Base-by-base conservation (phyloP, 2,329 filamentous ascomycete genomes). In the Cladosporium sp. region DNA sequence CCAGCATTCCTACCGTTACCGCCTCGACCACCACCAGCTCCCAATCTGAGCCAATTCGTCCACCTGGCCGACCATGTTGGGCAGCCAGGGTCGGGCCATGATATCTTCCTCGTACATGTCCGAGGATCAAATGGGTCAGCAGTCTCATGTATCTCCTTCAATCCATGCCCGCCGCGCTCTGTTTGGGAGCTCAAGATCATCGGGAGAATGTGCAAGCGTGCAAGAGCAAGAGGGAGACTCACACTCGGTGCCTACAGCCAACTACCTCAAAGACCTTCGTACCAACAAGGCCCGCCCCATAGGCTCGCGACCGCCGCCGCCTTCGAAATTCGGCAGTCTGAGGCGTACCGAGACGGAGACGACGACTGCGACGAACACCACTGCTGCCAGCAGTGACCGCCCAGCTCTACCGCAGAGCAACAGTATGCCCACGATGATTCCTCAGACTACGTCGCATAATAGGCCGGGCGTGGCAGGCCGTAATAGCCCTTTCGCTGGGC, bases 181-280 rank as follows among this genome's bases (percentile, higher is more conserved):
- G 50, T 63, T 63, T 49, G 61, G 61, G 35, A 31, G 50, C 61
- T 55, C 61, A 46, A 63, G 46, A 53, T 57, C 56, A 10, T 52
- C 59, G 40, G 50, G 35, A 56, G 61, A 63, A 63, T 63, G 61
- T 56, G 28, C 61, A 26, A 31, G 26, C 14, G 28, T 56, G 8
- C 37, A 46, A 46, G 40, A 46, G 18, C 40, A 46, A 46, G 61
- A 63, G 29, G 61, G 44, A 56, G 61, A 63, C 61, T 63, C 37
- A 63, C 61, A 55, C 26, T 46, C 37, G 5, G 23, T 56, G 35
- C 50, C 61, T 40, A 52, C 78, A 92, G 90, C 88, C 70, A 82
- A 83, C 67, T 93, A 92, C 76, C 85, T 93, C 40, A 83, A 88
- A 71, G 86, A 89, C 70, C 84, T 94, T 40, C 88, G 91, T 70